Evolutionary conservation across 305 asterid species (phyloP), one percentile per base, ranked within the genome.

Genomic region (Ajuga reptans): DNA sequence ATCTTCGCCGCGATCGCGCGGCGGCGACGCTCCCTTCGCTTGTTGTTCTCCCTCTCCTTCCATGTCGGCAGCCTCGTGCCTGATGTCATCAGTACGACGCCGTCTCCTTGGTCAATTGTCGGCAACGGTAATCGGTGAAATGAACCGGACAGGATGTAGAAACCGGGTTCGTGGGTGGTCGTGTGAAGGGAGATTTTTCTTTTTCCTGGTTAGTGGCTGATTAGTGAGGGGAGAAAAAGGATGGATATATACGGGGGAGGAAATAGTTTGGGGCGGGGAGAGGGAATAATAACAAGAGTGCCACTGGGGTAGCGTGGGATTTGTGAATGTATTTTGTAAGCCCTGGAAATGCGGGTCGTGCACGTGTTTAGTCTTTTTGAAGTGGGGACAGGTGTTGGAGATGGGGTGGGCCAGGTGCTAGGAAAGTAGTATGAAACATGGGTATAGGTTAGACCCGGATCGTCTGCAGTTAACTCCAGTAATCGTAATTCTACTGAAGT

Each of bases 1-100:
- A 92, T 92, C 91, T 92, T 92, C 7, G 97, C 93, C 18, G 97
- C 97, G 89, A 88, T 90, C 81, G 98, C 98, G 14, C 98, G 88
- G 68, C 98, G 81, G 56, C 97, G 90, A 9, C 97, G 88, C 83
- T 92, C 98, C 73, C 98, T 72, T 65, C 95, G 95, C 90, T 88
- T 92, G 88, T 92, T 92, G 87, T 86, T 92, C 82, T 92, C 97
- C n/a, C 97, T 82, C 77, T 91, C 97, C 85, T 85, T 89, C 96
- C 97, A 91, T 33, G 97, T 85, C 78, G 98, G 96, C 62, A 89
- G 85, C 81, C 98, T 77, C 64, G 89, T 61, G 69, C 97, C 97
- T 62, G 97, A 88, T 66, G 97, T 86, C 96, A 92, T 92, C 75
- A 24, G 33, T 3, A 42, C 82, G 75, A 27, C 76, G 73, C 31